Base-by-base conservation (phyloP, 2,329 filamentous ascomycete genomes). In the Monosporascus sp. region DNA sequence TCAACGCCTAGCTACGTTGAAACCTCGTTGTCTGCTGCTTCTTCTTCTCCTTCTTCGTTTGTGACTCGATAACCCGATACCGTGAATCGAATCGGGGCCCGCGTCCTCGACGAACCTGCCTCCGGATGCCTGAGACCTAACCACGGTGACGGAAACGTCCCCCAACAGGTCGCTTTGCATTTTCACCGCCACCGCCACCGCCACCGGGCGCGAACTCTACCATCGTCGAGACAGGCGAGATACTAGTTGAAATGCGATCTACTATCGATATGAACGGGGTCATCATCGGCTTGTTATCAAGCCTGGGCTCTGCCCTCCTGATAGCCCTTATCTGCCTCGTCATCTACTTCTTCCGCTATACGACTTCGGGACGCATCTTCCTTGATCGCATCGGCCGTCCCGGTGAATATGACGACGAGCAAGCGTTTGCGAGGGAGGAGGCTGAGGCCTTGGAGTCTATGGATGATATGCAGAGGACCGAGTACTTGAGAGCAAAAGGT, bases 401-500 rank as follows among this genome's bases (percentile, higher is more conserved):
- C 1, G 94, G 94, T 64, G 94, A 97, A 74, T 99, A 91, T 71
- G 94, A 99, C 69, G 94, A 99, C 73, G 94, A 97, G 71, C 93
- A 97, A 74, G 89, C 91, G 11, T 97, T 96, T 75, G 81, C 86
- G 59, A 86, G 89, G 67, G 94, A 97, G 71, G 94, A 99, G 82
- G 91, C 90, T 37, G 91, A 97, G 72, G 94, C 94, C 54, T 75
- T 99, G 69, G 93, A 96, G 76, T 82, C 83, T 54, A 99, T 99
- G 94, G 92, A 97, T 68, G 94, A 97, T 63, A 79, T 97, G 73
- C 84, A 92, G 67, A 79, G 90, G 69, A 86, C 87, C 40, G 94
- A 99, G 68, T 99, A 99, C 71, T 71, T 96, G 58, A 84, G 94
- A 74, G 93, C 94, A 51, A 97, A 97, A 82, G 92, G 94, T 97